These are phyloP conservation scores for Hygrophorus pudorinus DNA, from an alignment of 768 basidiomycete species.

Conservation along the genomic window DNA sequence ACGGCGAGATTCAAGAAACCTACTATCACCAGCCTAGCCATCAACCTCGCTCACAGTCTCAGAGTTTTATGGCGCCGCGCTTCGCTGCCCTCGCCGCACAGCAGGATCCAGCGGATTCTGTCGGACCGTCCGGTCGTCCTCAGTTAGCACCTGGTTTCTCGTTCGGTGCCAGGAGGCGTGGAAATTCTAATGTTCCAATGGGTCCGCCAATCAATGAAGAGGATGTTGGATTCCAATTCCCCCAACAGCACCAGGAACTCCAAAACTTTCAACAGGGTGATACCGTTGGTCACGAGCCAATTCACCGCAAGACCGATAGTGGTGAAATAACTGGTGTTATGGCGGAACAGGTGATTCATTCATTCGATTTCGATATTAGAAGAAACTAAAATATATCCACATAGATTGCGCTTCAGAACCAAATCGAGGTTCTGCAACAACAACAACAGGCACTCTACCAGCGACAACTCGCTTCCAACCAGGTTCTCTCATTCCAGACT, in stretches of 20 bases:
- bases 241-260: constrained; percentile 41
- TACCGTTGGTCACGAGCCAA: constrained; percentile 21
- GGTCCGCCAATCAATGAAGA: constrained; percentile 75
- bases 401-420: constrained; percentile 81
- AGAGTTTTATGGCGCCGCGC: constrained; percentile 81
- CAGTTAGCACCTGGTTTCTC: constrained; percentile 88
- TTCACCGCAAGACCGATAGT: constrained; percentile 50
- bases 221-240: constrained; percentile 75
- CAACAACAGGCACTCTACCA: constrained; percentile 88
- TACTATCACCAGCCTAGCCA: constrained; percentile 44
- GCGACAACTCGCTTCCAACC: constrained; percentile 82
- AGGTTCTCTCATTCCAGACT: constrained; percentile 72
- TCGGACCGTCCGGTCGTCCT: constrained; percentile 73
- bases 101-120: constrained; percentile 51
- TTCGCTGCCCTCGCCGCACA: constrained; percentile 75
- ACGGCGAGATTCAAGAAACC: constrained; percentile 68
- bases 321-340: constrained; percentile 84
- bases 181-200: constrained; percentile 32
- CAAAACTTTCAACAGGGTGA: constrained; percentile 14
- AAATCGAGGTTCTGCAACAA: constrained; percentile 84
- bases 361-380: constrained; percentile 4
- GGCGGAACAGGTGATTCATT: constrained; percentile 89
- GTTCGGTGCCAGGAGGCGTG: constrained; percentile 66
- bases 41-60: constrained; percentile 67
- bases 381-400: constrained; percentile 1